Conservation (phyloP, 1,284 basidiomycete species). For the Trichosporon coremiiforme region DNA sequence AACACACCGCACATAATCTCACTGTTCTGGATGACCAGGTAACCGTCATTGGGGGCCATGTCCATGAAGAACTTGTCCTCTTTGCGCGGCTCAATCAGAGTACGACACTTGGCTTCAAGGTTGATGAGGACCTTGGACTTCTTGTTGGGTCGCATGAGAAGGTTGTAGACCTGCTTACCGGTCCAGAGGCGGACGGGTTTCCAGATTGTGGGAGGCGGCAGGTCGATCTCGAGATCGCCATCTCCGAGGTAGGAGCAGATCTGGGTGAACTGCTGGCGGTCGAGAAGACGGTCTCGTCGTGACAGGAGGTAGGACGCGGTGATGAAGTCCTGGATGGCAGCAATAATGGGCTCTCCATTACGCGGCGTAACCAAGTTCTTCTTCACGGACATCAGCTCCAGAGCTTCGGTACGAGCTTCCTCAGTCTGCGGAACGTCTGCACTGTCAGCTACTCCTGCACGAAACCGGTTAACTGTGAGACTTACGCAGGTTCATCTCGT, state of each 20-base stretch:
- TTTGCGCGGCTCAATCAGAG: slow-evolving; percentile 77
- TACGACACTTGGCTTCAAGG: slow-evolving; percentile 94
- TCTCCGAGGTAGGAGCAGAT: slow-evolving; percentile 95
- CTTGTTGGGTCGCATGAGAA: slow-evolving; percentile 93
- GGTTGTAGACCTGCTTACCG: slow-evolving; percentile 96
- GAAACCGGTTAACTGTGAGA: too few species aligned
- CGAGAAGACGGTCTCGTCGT: slow-evolving; percentile 88
- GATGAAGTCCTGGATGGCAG: slow-evolving; percentile 98
- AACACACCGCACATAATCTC: slow-evolving; percentile 99
- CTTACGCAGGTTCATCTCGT: slow-evolving; percentile 99
- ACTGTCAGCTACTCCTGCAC: slow-evolving; percentile 26
- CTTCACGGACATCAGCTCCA: slow-evolving; percentile 97
- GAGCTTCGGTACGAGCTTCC: slow-evolving; percentile 95
- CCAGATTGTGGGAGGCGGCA: slow-evolving; percentile 92
- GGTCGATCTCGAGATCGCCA: slow-evolving; percentile 87
- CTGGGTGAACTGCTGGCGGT: slow-evolving; percentile 92
- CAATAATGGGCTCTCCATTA: slow-evolving; percentile 97
- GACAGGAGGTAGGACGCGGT: slow-evolving; percentile 96
- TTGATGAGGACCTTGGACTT: slow-evolving; percentile 83
- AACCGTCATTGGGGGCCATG: slow-evolving; percentile 96
- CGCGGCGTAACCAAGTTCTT: slow-evolving; percentile 96
- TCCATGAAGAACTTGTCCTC: slow-evolving; percentile 64
- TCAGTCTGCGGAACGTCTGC: slow-evolving; percentile 99
- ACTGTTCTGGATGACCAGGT: slow-evolving; percentile 95
- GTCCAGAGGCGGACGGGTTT: slow-evolving; percentile 96